phyloP scores from a whole-genome alignment of 1,284 basidiomycete genomes.

The Vanrija humicola region DNA sequence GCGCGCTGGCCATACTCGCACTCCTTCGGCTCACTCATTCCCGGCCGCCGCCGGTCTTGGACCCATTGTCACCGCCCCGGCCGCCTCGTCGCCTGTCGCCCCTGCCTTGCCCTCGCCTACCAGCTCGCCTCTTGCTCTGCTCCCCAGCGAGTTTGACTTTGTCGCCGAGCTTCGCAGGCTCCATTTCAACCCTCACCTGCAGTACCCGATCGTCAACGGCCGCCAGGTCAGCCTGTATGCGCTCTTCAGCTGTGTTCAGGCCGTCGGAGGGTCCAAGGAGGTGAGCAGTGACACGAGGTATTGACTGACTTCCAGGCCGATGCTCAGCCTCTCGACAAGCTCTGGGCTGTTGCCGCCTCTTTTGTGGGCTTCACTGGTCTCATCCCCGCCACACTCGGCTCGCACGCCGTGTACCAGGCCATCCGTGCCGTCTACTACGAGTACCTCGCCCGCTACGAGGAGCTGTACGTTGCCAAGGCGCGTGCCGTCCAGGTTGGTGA shows the following conservation, averaged over 20 bases:
- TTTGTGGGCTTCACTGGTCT: constrained; percentile 10
- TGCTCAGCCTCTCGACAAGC: constrained; percentile 11
- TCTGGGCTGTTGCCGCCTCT: constrained; percentile 9
- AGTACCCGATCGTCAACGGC: constrained; percentile 15
- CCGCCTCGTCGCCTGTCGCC: too few species aligned
- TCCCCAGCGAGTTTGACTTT: too few species aligned
- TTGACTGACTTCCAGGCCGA: constrained; percentile 5
- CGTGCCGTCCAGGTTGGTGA: too few species aligned
- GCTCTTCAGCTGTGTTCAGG: constrained; percentile 13
- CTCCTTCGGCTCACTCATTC: too few species aligned
- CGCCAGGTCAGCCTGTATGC: constrained; percentile 14
- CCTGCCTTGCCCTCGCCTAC: too few species aligned
- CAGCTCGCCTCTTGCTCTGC: too few species aligned
- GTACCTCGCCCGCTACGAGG: constrained; percentile 8
- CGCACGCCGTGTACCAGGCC: not conserved
- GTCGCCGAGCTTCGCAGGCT: constrained; percentile 3
- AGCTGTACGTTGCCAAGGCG: constrained; percentile 2
- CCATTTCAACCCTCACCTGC: constrained; percentile 7
- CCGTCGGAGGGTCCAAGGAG: constrained; percentile 6
- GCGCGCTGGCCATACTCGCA: too few species aligned
- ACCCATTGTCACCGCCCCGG: too few species aligned
- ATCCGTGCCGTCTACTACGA: constrained; percentile 13
- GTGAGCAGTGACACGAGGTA: not conserved
- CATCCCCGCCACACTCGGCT: constrained; percentile 2
- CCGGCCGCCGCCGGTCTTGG: too few species aligned